Base-by-base conservation (phyloP, 176 grass and related monocot species). In the Eleusine coracana region DNA sequence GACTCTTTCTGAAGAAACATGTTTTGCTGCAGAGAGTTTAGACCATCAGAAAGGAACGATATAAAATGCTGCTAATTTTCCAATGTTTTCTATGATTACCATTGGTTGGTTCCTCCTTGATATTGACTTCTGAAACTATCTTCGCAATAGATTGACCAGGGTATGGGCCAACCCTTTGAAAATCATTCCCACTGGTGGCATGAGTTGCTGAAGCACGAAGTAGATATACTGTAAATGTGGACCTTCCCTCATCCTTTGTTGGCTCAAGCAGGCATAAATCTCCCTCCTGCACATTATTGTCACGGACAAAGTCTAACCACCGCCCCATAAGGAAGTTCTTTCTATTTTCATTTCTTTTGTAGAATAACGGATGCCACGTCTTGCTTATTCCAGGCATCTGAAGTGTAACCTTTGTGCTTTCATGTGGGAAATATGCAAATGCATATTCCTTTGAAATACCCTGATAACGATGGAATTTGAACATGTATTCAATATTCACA, bases 211-310 rank as follows among this genome's bases (percentile, higher is more conserved):
- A 20, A 48, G 74, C 58, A 3, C 42, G 61, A 74, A 88, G 68
- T 70, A 90, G 20, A 90, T 88, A 66, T 12, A 90, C 86, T 5
- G 6, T 65, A 10, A 83, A 42, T 52, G 69, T 49, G 13, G 75
- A 73, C 40, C 8, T 71, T 66, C 21, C 66, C 20, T 63, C 61
- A 3, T 9, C 29, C 68, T 42, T 76, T 76, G 48, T 20, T 38
- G 73, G 75, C 25, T 83, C 63, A 73, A 93, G 75, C 20, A 80
- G 20, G 70, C 82, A 90, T 6, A 83, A 76, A 72, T 93, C 82
- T 18, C 73, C 91, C 17, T 79, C 82, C 21, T 61, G 38, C 23
- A 90, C 23, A 69, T 65, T 66, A 40, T 71, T 93, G 11, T 88
- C 85, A 1, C 6, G 15, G 3, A 90, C 82, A 79, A 93, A 93